Percentiles rank a stretch among this genome's conserved stretches.
Evolutionary conservation across 1,284 basidiomycete species (phyloP).

Genomic region (Cerioporus squamosus): DNA sequence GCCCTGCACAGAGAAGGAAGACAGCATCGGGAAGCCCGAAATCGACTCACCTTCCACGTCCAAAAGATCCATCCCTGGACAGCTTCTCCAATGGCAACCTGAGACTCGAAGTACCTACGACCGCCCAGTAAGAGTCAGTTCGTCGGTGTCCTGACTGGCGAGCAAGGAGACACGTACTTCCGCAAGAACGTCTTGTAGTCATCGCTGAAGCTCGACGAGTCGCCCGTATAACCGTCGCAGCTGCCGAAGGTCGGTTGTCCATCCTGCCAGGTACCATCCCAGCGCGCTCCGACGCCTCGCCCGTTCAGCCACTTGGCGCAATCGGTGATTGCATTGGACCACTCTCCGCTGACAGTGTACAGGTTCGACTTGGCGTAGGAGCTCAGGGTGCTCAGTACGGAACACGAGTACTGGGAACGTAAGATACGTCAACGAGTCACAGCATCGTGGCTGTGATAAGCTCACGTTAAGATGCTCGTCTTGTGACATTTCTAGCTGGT

Average conservation of each 20-base stretch:
- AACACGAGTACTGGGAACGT: slow-evolving; percentile 30
- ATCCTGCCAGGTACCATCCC: slow-evolving; percentile 58
- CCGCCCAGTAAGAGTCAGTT: neutral
- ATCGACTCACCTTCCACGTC: slow-evolving; percentile 73
- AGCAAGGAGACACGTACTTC: slow-evolving; percentile 44
- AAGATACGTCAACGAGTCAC: neutral
- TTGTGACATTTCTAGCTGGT: slow-evolving; percentile 56
- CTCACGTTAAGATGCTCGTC: slow-evolving; percentile 59
- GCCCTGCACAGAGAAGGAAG: neutral
- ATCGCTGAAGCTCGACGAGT: slow-evolving; percentile 57
- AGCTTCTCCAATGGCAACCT: slow-evolving; percentile 66
- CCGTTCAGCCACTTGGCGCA: slow-evolving; percentile 82
- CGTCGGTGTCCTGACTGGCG: too few species aligned
- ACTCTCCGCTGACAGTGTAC: slow-evolving; percentile 75
- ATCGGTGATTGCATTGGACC: slow-evolving; percentile 81
- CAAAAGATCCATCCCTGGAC: slow-evolving; percentile 84
- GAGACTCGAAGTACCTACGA: slow-evolving; percentile 77
- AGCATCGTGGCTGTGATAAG: neutral
- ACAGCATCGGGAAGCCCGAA: neutral
- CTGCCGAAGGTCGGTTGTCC: slow-evolving; percentile 52
- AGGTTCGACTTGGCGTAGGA: slow-evolving; percentile 54
- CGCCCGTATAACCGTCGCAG: slow-evolving; percentile 66
- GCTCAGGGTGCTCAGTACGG: slow-evolving; percentile 27
- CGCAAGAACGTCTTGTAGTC: slow-evolving; percentile 69
- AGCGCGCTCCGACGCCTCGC: slow-evolving; percentile 70